These are phyloP conservation scores for Salix udensis DNA, from an alignment of 345 rosid species.

Conservation along the genomic window DNA sequence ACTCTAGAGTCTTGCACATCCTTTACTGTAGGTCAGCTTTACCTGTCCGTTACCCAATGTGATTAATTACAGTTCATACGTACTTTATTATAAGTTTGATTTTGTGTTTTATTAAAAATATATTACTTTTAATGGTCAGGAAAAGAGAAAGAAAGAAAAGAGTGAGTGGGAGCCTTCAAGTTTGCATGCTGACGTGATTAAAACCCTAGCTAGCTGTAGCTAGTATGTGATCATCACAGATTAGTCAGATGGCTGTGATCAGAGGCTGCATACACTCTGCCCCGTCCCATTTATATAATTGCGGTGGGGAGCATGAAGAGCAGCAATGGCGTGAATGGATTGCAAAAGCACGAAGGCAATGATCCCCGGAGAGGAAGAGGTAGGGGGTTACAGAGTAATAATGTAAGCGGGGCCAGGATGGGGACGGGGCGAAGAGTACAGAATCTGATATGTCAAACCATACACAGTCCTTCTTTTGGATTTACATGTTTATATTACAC, in stretches of 20 bases:
- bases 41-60: not conserved
- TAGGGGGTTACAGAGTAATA: not conserved
- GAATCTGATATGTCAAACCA: slow-evolving; percentile 99
- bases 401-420: not conserved
- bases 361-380: not conserved
- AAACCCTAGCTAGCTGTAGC: slow-evolving; percentile 13
- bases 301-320: not conserved
- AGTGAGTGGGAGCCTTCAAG: too few relatives aligned
- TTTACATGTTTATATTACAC: not conserved
- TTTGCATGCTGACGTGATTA: slow-evolving; percentile 18
- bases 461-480: slow-evolving; percentile 65
- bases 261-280: not conserved
- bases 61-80: too few relatives aligned
- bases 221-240: not conserved
- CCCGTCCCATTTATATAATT: not conserved
- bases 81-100: too few relatives aligned
- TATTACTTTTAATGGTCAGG: too few relatives aligned
- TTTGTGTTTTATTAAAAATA: too few relatives aligned
- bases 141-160: too few relatives aligned
- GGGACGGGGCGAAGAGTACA: slow-evolving; percentile 36
- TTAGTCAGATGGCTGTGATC: not conserved
- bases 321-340: not conserved
- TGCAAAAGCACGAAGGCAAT: not conserved
- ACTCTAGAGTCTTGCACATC: not conserved
- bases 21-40: not conserved